Percentiles rank a stretch among this genome's conserved stretches.
phyloP scores from a whole-genome alignment of 1,139 yeast genomes.

The Schizosaccharomyces versatilis region DNA sequence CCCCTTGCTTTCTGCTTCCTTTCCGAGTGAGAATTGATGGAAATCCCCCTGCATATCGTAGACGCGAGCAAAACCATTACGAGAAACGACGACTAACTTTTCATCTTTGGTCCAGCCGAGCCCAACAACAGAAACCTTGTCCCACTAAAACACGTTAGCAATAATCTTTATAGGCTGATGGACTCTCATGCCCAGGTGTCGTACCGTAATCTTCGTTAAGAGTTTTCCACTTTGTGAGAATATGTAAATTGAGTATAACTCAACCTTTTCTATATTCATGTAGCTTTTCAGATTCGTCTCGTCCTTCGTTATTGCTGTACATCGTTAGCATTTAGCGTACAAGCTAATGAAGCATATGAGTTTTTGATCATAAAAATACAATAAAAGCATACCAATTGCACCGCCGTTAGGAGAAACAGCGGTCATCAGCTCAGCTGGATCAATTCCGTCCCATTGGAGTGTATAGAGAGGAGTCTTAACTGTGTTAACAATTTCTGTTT shows the following conservation, averaged over 20 bases:
- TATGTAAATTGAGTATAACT: background rate
- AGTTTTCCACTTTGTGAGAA: background rate
- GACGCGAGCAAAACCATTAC: slow-evolving; percentile 37
- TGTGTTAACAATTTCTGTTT: background rate
- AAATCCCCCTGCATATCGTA: slow-evolving; percentile 56
- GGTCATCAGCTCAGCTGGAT: background rate
- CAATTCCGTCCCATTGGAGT: background rate
- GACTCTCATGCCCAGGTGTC: background rate
- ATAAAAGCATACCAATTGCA: background rate
- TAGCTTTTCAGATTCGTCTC: background rate
- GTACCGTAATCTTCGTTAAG: background rate
- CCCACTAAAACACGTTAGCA: slow-evolving; percentile 18
- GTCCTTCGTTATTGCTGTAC: background rate
- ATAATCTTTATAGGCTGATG: background rate
- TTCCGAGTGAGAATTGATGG: slow-evolving; percentile 27
- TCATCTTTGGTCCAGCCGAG: slow-evolving; percentile 37
- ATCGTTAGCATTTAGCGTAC: slow-evolving; percentile 18
- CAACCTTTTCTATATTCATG: background rate
- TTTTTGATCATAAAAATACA: background rate
- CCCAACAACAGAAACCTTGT: slow-evolving; percentile 32
- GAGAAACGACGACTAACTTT: slow-evolving; percentile 38
- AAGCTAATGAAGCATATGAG: background rate
- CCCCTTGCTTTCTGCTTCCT: slow-evolving; percentile 20
- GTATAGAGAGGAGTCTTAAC: background rate
- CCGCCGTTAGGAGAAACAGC: slow-evolving; percentile 1